Percentiles rank a stretch among this genome's conserved stretches.
These are phyloP conservation scores for Phytopythium ostracodes DNA, from an alignment of 352 stramenopile genomes.

Conservation along the genomic window DNA sequence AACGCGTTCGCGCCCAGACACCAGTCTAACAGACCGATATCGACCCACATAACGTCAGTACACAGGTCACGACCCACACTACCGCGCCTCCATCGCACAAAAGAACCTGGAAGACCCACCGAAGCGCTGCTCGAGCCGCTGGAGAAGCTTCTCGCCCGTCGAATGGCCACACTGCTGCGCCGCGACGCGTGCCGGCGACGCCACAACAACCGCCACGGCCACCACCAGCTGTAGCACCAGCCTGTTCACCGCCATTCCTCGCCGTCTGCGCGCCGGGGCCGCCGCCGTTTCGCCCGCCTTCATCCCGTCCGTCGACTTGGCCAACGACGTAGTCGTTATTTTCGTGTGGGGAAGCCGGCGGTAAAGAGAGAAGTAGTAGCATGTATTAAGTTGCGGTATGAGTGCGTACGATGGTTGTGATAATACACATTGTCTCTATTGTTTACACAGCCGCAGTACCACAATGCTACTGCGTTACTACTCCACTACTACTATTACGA, in stretches of 20 bases:
- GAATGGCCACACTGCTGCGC: slow-evolving; percentile 30
- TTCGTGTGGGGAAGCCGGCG: too few relatives aligned
- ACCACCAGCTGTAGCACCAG: not conserved
- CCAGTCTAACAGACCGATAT: not conserved
- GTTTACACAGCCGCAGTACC: not conserved
- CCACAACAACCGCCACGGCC: slow-evolving; percentile 10
- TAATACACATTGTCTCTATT: not conserved
- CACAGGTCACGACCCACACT: too few relatives aligned
- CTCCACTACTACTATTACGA: too few relatives aligned
- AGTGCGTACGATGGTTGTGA: not conserved
- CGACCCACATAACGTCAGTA: not conserved
- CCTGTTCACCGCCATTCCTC: not conserved
- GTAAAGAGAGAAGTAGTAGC: too few relatives aligned
- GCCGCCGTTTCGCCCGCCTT: not conserved
- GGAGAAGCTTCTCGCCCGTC: slow-evolving; percentile 34
- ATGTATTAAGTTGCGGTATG: too few relatives aligned
- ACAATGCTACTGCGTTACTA: too few relatives aligned
- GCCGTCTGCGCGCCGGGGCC: not conserved
- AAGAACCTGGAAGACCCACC: slow-evolving; percentile 11
- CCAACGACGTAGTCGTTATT: not conserved
- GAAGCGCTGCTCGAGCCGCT: slow-evolving; percentile 38
- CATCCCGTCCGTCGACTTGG: not conserved
- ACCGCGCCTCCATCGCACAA: too few relatives aligned
- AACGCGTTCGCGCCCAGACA: slow-evolving; percentile 32
- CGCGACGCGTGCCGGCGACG: slow-evolving; percentile 7